Evolutionary conservation across 192 early-diverging fungal genomes (phyloP).

Genomic region (Coemansia sp.): DNA sequence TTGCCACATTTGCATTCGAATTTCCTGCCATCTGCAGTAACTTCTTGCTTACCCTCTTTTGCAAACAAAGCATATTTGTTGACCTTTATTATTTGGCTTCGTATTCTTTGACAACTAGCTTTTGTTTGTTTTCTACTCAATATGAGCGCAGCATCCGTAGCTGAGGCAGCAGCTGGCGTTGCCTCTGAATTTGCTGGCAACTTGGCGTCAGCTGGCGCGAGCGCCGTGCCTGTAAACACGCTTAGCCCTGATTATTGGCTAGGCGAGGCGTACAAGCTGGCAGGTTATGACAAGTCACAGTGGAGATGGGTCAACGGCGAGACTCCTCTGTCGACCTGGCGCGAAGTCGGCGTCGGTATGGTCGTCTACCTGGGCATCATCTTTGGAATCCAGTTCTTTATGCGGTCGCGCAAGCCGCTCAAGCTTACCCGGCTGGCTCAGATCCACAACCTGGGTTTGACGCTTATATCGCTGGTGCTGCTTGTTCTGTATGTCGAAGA

Average conservation of each 20-base stretch:
- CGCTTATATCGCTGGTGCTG: conserved; percentile 65
- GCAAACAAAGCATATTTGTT: neutral
- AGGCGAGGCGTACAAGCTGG: conserved; percentile 27
- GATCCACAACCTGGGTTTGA: conserved; percentile 79
- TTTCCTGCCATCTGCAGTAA: conserved; percentile 6
- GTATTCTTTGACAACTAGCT: no score
- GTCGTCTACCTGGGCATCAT: conserved; percentile 69
- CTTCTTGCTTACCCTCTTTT: neutral
- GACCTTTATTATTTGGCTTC: neutral
- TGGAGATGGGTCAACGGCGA: conserved; percentile 54
- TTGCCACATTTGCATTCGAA: neutral
- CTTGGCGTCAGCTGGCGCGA: conserved; percentile 6
- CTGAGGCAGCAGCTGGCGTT: conserved; percentile 5
- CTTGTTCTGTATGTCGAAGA: conserved; percentile 75
- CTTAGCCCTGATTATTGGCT: conserved; percentile 48
- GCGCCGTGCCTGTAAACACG: conserved; percentile 20
- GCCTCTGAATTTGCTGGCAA: conserved; percentile 2
- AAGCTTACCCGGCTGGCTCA: conserved; percentile 71
- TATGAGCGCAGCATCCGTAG: conserved; percentile 5
- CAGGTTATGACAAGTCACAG: conserved; percentile 50
- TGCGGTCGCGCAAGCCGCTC: conserved; percentile 66
- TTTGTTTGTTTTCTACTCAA: neutral
- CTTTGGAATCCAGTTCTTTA: conserved; percentile 74
- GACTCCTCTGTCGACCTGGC: conserved; percentile 53
- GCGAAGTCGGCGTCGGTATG: conserved; percentile 52